These are phyloP conservation scores for Basidioascus undulatus DNA, from an alignment of 768 basidiomycete genomes.

Conservation along the genomic window DNA sequence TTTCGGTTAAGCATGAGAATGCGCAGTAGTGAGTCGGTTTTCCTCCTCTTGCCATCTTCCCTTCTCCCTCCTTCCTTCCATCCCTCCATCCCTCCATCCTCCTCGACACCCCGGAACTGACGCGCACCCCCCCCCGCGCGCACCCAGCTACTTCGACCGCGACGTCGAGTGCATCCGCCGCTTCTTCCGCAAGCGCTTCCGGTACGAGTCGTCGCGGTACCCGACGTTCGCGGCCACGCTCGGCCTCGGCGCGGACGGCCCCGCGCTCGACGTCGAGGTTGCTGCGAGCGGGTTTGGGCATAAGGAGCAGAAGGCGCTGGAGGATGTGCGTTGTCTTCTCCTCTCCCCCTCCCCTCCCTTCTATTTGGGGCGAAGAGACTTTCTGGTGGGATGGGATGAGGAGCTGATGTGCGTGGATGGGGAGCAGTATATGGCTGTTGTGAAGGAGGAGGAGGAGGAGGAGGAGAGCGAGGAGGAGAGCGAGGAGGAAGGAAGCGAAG, in stretches of 20 bases:
- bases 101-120: background rate
- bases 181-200: slow-evolving; percentile 75
- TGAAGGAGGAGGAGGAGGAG: slow-evolving; percentile 22
- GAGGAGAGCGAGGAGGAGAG: slow-evolving; percentile 17
- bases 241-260: slow-evolving; percentile 18
- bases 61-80: background rate
- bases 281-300: slow-evolving; percentile 81
- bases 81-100: background rate
- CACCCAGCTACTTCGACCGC: slow-evolving; percentile 80
- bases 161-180: slow-evolving; percentile 89
- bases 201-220: slow-evolving; percentile 72
- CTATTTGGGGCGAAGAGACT: background rate
- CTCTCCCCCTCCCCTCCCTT: background rate
- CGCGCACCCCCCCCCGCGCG: background rate
- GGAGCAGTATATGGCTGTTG: slow-evolving; percentile 9
- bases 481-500: slow-evolving; percentile 9
- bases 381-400: slow-evolving; percentile 7
- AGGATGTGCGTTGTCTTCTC: slow-evolving; percentile 36
- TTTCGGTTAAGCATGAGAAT: slow-evolving; percentile 84
- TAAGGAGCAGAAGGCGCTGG: slow-evolving; percentile 54
- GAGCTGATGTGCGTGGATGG: slow-evolving; percentile 2
- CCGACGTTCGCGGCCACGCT: slow-evolving; percentile 55
- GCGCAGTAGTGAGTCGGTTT: slow-evolving; percentile 56
- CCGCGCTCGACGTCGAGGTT: slow-evolving; percentile 55
- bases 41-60: background rate